Conservation (phyloP, 345 rosid species). For the Chamaenerion angustifolium region DNA sequence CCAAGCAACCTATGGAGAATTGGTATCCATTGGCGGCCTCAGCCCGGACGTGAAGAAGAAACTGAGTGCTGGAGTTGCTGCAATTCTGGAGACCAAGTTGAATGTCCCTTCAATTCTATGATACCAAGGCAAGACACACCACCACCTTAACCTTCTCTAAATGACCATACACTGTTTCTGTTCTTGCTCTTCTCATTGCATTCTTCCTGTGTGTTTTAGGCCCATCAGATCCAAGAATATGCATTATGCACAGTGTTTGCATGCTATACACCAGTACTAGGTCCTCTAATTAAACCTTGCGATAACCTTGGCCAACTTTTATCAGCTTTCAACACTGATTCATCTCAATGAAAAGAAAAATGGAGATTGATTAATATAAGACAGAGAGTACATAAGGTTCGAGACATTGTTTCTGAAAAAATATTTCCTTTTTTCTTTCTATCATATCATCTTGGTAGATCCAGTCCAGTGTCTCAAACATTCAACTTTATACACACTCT, state of each 20-base stretch:
- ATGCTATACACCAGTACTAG: constrained; percentile 94
- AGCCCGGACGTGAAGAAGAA: constrained; percentile 72
- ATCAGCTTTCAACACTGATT: constrained; percentile 1
- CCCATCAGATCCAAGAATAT: constrained; percentile 88
- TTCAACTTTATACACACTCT: too few relatives aligned
- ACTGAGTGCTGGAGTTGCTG: constrained; percentile 64
- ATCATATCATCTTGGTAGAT: not conserved
- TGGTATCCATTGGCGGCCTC: constrained; percentile 88
- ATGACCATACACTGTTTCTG: constrained; percentile 10
- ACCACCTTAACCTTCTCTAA: constrained; percentile 4
- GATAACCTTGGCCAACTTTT: constrained; percentile 3
- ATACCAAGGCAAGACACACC: constrained; percentile 86
- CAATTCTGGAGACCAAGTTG: constrained; percentile 71
- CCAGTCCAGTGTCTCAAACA: too few relatives aligned
- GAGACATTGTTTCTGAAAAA: not conserved
- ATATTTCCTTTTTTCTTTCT: not conserved
- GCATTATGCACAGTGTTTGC: constrained; percentile 91
- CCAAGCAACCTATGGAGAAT: constrained; percentile 81
- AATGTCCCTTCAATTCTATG: constrained; percentile 80
- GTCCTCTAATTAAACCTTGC: constrained; percentile 40
- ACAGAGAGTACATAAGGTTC: too few relatives aligned
- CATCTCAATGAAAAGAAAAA: too few relatives aligned
- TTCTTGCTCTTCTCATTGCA: constrained; percentile 36
- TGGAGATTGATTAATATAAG: too few relatives aligned
- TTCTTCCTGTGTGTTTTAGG: constrained; percentile 65